Evolutionary conservation across 192 early-diverging fungal genomes (phyloP), one percentile per base, ranked within the genome.

Genomic region (Umbelopsis sp.): DNA sequence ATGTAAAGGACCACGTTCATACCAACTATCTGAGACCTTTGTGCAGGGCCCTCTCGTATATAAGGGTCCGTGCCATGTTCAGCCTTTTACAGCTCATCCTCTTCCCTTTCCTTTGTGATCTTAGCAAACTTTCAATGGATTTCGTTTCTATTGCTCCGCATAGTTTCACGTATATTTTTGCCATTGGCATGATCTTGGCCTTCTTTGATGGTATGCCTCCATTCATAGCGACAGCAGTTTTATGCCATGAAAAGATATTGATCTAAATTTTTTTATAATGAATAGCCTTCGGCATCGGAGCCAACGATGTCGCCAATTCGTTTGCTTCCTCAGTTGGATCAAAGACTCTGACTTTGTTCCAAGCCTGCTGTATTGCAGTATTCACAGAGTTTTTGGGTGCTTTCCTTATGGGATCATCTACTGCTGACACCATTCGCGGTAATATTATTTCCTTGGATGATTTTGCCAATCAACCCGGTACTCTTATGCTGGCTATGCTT

Each of bases 261-360:
- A 52, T 35, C 21, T 46, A 2, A 10, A 41, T 55, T 27, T 70
- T 2, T 21, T 65, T 37, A n/a, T 18, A 1, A 16, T 45, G 44
- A 58, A 46, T 91, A 83, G 55, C 55, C 5, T 61, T 61, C 66
- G 89, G 91, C 45, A 91, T 94, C 70, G 93, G 92, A 69, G 91
- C 93, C 41, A 95, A 95, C 75, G 93, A 95, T 81, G 92, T 95
- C 30, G 91, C 94, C 75, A 95, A 95, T 78, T 88, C 91, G 5
- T 95, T 95, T 71, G 90, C 93, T 27, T 92, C 91, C 35, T 93
- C 93, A 27, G 91, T 95, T 66, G 90, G 91, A 27, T 93, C 94
- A 4, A 88, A 90, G 16, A 91, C 94, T 15, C 74, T 95, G 21
- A 91, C 88, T 15, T 72, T 95, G 41, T 73, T 76, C 30, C 91